Percentiles rank a stretch among this genome's conserved stretches.
Conservation (phyloP, 495 filamentous ascomycete genomes). For the Articulospora tetracladia region DNA sequence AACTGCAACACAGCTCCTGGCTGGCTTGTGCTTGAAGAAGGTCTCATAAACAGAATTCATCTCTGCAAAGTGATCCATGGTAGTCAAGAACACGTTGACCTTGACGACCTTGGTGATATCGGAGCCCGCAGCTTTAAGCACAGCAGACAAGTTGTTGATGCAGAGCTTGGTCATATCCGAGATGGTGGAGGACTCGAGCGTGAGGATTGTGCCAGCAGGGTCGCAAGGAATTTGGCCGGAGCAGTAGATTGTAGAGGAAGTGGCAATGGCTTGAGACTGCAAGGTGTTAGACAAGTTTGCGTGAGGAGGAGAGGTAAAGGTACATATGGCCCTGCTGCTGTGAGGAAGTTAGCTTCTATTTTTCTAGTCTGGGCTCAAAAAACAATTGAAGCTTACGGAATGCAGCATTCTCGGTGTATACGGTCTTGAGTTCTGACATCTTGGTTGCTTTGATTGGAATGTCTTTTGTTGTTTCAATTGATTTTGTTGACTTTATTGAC, state of each 20-base stretch:
- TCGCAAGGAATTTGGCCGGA: conserved; percentile 91
- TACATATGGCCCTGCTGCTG: conserved; percentile 56
- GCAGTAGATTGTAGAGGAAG: conserved; percentile 79
- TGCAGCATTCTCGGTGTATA: conserved; percentile 53
- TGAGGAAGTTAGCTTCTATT: conserved; percentile 2
- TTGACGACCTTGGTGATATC: conserved; percentile 63
- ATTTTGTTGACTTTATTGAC: neutral
- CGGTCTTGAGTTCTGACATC: conserved; percentile 28
- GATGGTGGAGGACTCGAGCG: conserved; percentile 71
- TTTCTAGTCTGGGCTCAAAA: neutral
- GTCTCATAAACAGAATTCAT: conserved; percentile 78
- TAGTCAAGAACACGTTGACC: conserved; percentile 64
- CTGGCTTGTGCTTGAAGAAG: conserved; percentile 83
- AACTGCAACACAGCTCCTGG: conserved; percentile 70
- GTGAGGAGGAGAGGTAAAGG: conserved; percentile 12
- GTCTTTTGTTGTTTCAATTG: neutral
- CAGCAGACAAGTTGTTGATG: conserved; percentile 60
- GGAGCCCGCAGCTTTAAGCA: conserved; percentile 62
- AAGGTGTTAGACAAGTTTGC: neutral
- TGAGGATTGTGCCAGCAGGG: conserved; percentile 49
- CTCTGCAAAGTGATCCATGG: conserved; percentile 65
- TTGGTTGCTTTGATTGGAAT: neutral
- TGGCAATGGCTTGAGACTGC: conserved; percentile 76
- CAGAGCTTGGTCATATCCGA: conserved; percentile 66
- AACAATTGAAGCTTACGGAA: conserved; percentile 37